Conservation (phyloP, 1,139 yeast genomes). For the Yamadazyma diospyri region DNA sequence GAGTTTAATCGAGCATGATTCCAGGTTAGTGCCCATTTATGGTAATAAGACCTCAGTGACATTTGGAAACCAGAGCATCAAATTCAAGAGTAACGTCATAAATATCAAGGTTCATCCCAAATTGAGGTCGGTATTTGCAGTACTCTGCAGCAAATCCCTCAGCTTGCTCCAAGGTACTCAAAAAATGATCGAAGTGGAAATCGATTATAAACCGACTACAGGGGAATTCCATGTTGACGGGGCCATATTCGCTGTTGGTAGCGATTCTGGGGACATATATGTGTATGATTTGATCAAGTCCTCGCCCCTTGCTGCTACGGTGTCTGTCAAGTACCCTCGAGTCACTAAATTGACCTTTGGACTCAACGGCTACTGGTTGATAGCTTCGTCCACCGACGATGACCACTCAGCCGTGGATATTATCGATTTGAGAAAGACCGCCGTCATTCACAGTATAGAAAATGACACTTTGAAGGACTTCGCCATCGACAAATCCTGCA, state of each 20-base stretch:
- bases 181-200: constrained; percentile 6
- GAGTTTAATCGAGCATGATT: constrained; percentile 13
- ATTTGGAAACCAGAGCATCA: constrained; percentile 14
- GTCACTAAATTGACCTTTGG: constrained; percentile 51
- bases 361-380: constrained; percentile 69
- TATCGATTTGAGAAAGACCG: constrained; percentile 55
- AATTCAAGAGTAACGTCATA: constrained; percentile 15
- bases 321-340: constrained; percentile 22
- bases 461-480: constrained; percentile 22
- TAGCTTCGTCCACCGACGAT: constrained; percentile 19
- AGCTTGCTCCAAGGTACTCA: constrained; percentile 8
- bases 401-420: constrained; percentile 31
- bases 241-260: constrained; percentile 50
- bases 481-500: constrained; percentile 46
- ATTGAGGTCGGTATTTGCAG: constrained; percentile 10
- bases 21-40: constrained; percentile 16
- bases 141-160: constrained; percentile 10
- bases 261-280: constrained; percentile 30
- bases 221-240: constrained; percentile 67
- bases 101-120: constrained; percentile 25
- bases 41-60: constrained; percentile 19
- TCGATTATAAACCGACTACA: constrained; percentile 17
- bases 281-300: constrained; percentile 41
- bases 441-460: constrained; percentile 25
- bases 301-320: constrained; percentile 29